A percentile compares a stretch with the other conserved stretches of the same genome.
Evolutionary conservation across 1,284 basidiomycete genomes (phyloP).

Genomic region (Microbotryum silenes-acaulis): DNA sequence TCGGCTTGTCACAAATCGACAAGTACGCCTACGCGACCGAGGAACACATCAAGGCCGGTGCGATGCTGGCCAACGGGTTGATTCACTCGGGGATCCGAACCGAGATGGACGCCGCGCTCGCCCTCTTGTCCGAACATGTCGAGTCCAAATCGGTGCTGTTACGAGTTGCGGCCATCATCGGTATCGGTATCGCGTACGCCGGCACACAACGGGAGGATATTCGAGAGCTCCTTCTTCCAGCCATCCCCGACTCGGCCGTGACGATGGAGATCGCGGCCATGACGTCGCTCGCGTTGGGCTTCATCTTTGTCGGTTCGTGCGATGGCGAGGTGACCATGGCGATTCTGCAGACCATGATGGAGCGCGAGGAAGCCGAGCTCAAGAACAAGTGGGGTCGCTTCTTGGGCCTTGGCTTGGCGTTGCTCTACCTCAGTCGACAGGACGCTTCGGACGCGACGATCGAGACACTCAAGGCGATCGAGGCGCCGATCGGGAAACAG

Average conservation of each 20-base stretch:
- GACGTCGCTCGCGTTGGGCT: conserved; percentile 80
- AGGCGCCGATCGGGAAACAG: conserved; percentile 84
- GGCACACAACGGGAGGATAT: conserved; percentile 87
- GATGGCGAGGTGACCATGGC: conserved; percentile 87
- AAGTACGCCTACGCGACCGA: conserved; percentile 96
- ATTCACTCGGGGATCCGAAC: conserved; percentile 83
- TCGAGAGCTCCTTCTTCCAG: conserved; percentile 65
- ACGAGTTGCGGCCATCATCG: conserved; percentile 81
- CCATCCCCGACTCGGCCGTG: conserved; percentile 67
- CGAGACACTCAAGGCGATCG: conserved; percentile 89
- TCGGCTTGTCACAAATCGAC: conserved; percentile 89
- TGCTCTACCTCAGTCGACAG: conserved; percentile 88
- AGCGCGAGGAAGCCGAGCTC: conserved; percentile 64
- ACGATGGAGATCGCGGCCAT: conserved; percentile 87
- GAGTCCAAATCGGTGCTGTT: conserved; percentile 78
- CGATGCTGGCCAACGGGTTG: conserved; percentile 88
- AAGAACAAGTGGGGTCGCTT: conserved; percentile 91
- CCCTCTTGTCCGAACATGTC: conserved; percentile 83
- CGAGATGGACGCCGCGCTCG: conserved; percentile 88
- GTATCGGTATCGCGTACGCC: conserved; percentile 84
- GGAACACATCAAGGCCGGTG: conserved; percentile 96
- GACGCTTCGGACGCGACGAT: conserved; percentile 91
- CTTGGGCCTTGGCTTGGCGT: conserved; percentile 78
- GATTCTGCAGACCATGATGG: conserved; percentile 90
- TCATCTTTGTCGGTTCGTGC: conserved; percentile 91